phyloP scores from a whole-genome alignment of 768 basidiomycete species.

The Botryobasidium botryosum region DNA sequence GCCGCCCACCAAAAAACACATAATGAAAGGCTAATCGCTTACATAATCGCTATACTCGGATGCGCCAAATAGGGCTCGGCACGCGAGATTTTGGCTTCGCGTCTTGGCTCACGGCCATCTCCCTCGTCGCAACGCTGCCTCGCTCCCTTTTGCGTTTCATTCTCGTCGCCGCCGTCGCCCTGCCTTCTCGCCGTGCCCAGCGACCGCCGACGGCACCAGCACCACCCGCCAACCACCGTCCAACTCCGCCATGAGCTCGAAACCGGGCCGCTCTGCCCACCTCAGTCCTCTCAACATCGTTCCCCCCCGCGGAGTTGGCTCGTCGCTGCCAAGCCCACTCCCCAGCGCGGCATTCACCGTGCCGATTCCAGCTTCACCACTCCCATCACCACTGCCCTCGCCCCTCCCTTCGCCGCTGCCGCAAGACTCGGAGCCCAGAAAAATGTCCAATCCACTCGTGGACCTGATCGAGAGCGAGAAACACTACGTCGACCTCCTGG shows the following conservation, averaged over 20 bases:
- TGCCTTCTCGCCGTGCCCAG: neutral
- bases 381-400: neutral
- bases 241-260: neutral
- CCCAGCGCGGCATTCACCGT: neutral
- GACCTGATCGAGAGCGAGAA: conserved; percentile 94
- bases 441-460: conserved; percentile 47
- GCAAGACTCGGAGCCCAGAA: neutral
- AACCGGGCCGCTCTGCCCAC: too few species aligned
- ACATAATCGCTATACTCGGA: too few species aligned
- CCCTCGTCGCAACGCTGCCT: too few species aligned
- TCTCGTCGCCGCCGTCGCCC: neutral
- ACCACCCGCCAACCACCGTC: neutral
- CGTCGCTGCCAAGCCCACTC: neutral
- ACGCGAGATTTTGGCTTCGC: too few species aligned
- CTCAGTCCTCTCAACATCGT: neutral
- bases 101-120: too few species aligned
- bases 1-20: too few species aligned
- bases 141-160: too few species aligned
- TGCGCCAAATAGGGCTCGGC: too few species aligned
- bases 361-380: neutral
- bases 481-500: conserved; percentile 75
- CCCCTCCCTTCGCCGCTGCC: neutral
- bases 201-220: neutral
- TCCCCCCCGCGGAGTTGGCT: neutral
- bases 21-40: too few species aligned